Conservation (phyloP, 2,329 filamentous ascomycete genomes). For the Beauveria rudraprayagi region DNA sequence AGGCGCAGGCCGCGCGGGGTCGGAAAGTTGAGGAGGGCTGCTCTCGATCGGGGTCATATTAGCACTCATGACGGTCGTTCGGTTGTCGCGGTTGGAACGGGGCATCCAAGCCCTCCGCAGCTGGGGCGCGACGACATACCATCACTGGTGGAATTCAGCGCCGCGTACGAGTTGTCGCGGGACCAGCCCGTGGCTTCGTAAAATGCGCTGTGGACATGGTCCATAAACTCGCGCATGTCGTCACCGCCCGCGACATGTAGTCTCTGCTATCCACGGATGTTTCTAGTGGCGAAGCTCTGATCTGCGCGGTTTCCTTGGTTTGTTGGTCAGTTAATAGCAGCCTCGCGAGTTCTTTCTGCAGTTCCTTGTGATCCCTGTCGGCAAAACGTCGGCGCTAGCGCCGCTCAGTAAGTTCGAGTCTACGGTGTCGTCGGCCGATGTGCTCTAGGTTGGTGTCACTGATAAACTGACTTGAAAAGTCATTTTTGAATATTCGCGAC, state of each 20-base stretch:
- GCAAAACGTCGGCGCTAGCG: constrained; percentile 1
- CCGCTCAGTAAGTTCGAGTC: no score
- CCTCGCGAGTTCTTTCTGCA: neutral
- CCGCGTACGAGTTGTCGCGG: constrained; percentile 83
- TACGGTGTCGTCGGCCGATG: no score
- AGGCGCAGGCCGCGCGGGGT: constrained; percentile 79
- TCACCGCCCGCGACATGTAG: constrained; percentile 1
- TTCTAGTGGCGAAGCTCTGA: neutral
- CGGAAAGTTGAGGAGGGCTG: constrained; percentile 79
- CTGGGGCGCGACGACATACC: constrained; percentile 38
- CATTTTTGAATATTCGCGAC: no score
- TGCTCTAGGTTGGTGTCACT: no score
- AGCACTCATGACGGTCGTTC: neutral
- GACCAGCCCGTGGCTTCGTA: constrained; percentile 83
- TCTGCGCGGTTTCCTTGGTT: neutral
- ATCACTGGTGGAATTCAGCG: constrained; percentile 74
- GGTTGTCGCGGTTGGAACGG: no score
- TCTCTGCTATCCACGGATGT: neutral
- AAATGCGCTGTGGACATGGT: constrained; percentile 89
- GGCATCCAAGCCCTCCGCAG: no score
- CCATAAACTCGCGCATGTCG: constrained; percentile 92
- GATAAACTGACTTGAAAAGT: no score
- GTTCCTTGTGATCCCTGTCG: neutral
- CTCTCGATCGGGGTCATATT: neutral
- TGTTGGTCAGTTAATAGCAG: neutral